Conservation (phyloP, 2,329 filamentous ascomycete genomes). For the Fusarium globosum region DNA sequence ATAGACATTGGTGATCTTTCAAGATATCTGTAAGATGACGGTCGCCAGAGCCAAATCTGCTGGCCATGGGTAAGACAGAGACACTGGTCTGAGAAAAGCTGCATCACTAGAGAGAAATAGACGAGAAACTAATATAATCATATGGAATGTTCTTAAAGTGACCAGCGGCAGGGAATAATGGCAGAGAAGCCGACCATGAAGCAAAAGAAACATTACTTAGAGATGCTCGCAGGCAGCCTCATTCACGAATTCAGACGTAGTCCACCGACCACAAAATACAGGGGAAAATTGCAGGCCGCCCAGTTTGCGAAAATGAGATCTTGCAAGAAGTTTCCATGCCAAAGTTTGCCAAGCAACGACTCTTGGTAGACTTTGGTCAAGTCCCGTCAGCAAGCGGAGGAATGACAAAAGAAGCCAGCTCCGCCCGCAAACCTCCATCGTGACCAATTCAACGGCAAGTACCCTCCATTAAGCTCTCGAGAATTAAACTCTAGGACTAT, state of each 20-base stretch:
- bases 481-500: not conserved
- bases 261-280: not conserved
- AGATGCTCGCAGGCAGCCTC: not conserved
- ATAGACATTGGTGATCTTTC: too few relatives aligned
- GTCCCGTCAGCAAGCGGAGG: not conserved
- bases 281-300: too few relatives aligned
- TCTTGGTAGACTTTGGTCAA: not conserved
- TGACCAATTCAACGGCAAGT: not conserved
- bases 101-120: too few relatives aligned
- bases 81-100: fast-evolving
- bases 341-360: not conserved
- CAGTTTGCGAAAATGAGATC: not conserved
- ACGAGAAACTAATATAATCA: fast-evolving
- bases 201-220: not conserved
- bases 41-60: not conserved
- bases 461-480: too few relatives aligned
- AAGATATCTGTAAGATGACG: not conserved
- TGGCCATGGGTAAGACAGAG: not conserved
- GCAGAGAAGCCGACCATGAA: not conserved
- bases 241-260: not conserved
- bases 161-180: fast-evolving
- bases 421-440: not conserved
- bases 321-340: too few relatives aligned
- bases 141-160: fast-evolving
- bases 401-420: not conserved